Percentiles rank a stretch among this genome's conserved stretches.
These are phyloP conservation scores for Porphyrellus cyaneotinctus DNA, from an alignment of 768 basidiomycete species.

Conservation along the genomic window DNA sequence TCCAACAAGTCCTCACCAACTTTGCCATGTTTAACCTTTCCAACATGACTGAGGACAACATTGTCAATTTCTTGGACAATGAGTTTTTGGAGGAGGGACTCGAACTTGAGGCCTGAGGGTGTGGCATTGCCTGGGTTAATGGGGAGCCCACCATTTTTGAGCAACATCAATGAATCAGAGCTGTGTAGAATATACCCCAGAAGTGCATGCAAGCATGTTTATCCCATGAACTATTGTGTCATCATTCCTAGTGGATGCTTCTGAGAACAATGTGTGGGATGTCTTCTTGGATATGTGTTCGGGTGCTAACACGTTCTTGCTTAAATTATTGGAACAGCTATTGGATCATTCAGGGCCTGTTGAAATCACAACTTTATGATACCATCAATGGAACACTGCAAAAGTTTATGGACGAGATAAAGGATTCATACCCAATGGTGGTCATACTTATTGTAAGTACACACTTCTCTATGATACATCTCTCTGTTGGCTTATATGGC, in stretches of 20 bases:
- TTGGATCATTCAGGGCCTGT: slow-evolving; percentile 86
- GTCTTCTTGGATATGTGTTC: not conserved
- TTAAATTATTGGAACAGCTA: slow-evolving; percentile 65
- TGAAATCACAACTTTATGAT: slow-evolving; percentile 70
- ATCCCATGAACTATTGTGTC: slow-evolving; percentile 91
- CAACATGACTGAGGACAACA: slow-evolving; percentile 53
- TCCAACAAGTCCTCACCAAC: slow-evolving; percentile 64
- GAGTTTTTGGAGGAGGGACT: slow-evolving; percentile 87
- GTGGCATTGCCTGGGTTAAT: slow-evolving; percentile 60
- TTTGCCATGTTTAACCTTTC: slow-evolving; percentile 44
- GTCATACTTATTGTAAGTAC: slow-evolving; percentile 77
- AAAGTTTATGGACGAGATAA: slow-evolving; percentile 94
- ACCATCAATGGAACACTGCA: slow-evolving; percentile 75
- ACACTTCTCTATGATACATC: no score
- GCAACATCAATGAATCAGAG: slow-evolving; percentile 67
- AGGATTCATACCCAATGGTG: slow-evolving; percentile 96
- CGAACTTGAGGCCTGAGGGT: slow-evolving; percentile 72
- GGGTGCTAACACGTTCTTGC: not conserved
- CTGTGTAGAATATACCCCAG: slow-evolving; percentile 51
- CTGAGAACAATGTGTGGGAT: slow-evolving; percentile 72
- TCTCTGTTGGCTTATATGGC: no score
- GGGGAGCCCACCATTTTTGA: slow-evolving; percentile 59
- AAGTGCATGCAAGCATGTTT: slow-evolving; percentile 67
- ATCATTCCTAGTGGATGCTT: slow-evolving; percentile 88
- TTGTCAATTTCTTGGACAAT: slow-evolving; percentile 65